Base-by-base conservation (phyloP, 208 protist genomes). In the Herpetomonas tarakana region DNA sequence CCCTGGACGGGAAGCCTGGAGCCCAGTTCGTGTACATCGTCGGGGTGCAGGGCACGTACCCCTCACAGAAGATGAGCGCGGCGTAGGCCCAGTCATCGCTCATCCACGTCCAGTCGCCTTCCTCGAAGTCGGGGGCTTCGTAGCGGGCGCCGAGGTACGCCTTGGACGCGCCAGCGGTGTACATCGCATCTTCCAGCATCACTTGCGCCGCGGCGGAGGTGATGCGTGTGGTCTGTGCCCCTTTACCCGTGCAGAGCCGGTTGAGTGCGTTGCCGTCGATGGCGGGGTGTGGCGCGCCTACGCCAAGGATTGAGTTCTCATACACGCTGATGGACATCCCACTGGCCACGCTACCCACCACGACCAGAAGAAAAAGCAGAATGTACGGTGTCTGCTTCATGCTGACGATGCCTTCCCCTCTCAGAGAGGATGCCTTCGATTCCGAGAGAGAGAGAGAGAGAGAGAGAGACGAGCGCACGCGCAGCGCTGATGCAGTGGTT, bases 71-170 rank as follows among this genome's bases (percentile, higher is more conserved):
- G 16, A 22, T 4, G 44, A 22, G 19, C 16, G 16, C 16, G 44
- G 6, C 44, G 16, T 4, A 6, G 16, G 3, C 44, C 44, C 44
- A 49, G 44, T 49, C 19, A 22, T 49, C 44, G 16, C 19, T 11
- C 44, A 49, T 49, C 44, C 44, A 49, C 44, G 6, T 18, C 44
- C 44, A 49, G 16, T 11, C 44, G 16, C 9, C 16, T 11, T 12
- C 19, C 16, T 4, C 16, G 16, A 11, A 4, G 44, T 22, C 44
- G 16, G 9, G 4, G 44, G 44, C 16, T n/a, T n/a, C n/a, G 44
- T 24, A 49, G 3, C 44, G 44, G 44, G 16, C 44, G 44, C 44
- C 44, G 16, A 49, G 44, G 44, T 49, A 49, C 11, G 44, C 44
- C 44, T 22, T 49, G 16, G 9, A 7, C 16, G 44, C 44, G 19